Percentiles rank a stretch among this genome's conserved stretches.
Conservation (phyloP, 805 yeast species). For the Cyberlindnera galapagoensis region DNA sequence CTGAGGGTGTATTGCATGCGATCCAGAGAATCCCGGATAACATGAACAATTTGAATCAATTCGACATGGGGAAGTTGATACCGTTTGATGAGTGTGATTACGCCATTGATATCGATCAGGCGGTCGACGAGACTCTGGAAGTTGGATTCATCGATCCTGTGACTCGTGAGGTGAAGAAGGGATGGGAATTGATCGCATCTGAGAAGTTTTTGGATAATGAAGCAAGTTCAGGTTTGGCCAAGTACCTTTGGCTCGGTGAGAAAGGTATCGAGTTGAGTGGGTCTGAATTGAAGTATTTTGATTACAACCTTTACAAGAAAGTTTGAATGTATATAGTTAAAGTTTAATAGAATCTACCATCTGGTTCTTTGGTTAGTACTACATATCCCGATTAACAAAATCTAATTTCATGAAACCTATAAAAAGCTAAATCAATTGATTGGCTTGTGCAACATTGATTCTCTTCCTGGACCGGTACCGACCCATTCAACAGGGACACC, state of each 20-base stretch:
- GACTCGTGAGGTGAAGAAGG: slow-evolving; percentile 9
- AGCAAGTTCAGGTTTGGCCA: slow-evolving; percentile 46
- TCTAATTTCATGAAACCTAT: neutral
- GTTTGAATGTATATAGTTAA: slow-evolving; percentile 1
- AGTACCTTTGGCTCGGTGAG: slow-evolving; percentile 46
- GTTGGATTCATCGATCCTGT: slow-evolving; percentile 9
- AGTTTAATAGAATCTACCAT: too few relatives aligned
- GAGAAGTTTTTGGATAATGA: slow-evolving; percentile 31
- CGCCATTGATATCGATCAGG: slow-evolving; percentile 55
- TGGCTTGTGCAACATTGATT: slow-evolving; percentile 71
- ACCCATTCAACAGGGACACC: slow-evolving; percentile 91
- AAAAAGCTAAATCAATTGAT: slow-evolving; percentile 4
- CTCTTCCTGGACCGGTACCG: slow-evolving; percentile 98
- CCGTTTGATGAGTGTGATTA: slow-evolving; percentile 54
- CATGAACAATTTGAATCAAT: slow-evolving; percentile 72
- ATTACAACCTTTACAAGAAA: slow-evolving; percentile 42
- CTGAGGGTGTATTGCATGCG: slow-evolving; percentile 22
- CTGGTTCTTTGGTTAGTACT: neutral
- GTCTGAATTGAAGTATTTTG: slow-evolving; percentile 37
- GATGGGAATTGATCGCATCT: slow-evolving; percentile 40
- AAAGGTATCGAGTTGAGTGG: slow-evolving; percentile 22
- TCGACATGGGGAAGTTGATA: slow-evolving; percentile 52
- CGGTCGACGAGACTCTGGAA: slow-evolving; percentile 44
- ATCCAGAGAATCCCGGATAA: slow-evolving; percentile 49
- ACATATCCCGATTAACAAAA: neutral